Percentiles rank a stretch among this genome's conserved stretches.
Evolutionary conservation across 2,329 filamentous ascomycete species (phyloP).

Genomic region (Beauveria australis): DNA sequence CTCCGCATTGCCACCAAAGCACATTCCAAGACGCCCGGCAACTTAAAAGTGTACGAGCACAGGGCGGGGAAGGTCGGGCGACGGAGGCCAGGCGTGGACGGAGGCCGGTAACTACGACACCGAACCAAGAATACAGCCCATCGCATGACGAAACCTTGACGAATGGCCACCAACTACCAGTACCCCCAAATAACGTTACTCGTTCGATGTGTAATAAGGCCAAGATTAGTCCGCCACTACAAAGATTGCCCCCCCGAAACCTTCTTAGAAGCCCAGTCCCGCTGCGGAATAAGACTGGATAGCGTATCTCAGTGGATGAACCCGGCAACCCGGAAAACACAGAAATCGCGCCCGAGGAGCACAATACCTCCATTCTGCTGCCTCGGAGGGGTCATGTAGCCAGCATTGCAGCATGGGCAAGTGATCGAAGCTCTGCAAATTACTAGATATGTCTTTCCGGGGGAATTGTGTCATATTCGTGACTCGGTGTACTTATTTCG

Average conservation of each 20-base stretch:
- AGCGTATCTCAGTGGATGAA: not conserved
- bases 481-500: not conserved
- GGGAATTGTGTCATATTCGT: not conserved
- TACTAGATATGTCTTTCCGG: not conserved
- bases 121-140: not conserved
- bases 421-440: not conserved
- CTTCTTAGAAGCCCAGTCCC: not conserved
- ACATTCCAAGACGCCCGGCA: not conserved
- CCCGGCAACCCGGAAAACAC: not conserved
- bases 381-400: not conserved
- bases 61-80: not conserved
- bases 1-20: not conserved
- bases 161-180: not conserved
- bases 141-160: conserved; percentile 2
- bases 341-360: not conserved
- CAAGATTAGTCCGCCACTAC: not conserved
- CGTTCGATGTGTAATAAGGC: not conserved
- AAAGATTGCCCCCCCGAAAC: not conserved
- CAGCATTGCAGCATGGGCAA: not conserved
- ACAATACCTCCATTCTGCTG: not conserved
- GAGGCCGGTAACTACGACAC: not conserved
- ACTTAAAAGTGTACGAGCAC: not conserved
- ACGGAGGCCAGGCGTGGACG: not conserved
- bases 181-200: not conserved
- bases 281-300: not conserved